Evolutionary conservation across 169 alveolate genomes (phyloP).

Genomic region (Plasmodium coatneyi): DNA sequence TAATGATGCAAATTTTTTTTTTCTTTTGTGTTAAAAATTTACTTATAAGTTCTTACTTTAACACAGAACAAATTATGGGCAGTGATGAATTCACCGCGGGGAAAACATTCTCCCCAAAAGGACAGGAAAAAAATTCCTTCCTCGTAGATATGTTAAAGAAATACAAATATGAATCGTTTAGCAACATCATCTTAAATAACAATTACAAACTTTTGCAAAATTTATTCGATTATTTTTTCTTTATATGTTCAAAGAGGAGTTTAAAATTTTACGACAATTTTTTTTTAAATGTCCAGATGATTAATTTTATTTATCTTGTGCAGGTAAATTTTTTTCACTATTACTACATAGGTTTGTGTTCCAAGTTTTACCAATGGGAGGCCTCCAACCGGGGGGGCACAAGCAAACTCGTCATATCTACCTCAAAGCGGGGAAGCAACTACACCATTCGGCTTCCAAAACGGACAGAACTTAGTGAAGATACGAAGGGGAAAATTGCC

Average conservation of each 20-base stretch:
- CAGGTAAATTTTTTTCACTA: constrained; percentile 53
- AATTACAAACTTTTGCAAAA: constrained; percentile 49
- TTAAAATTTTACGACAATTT: constrained; percentile 45
- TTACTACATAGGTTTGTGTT: constrained; percentile 18
- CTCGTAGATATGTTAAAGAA: constrained; percentile 1
- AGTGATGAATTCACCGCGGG: constrained; percentile 30
- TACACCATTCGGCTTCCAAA: neutral
- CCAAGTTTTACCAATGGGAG: neutral
- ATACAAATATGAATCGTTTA: constrained; percentile 19
- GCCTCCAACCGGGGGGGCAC: neutral
- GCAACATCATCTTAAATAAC: constrained; percentile 19
- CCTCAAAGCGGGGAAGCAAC: neutral
- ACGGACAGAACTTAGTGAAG: neutral
- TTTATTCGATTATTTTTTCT: constrained; percentile 61
- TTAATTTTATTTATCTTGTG: constrained; percentile 39
- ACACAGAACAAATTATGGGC: constrained; percentile 14
- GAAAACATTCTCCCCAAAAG: neutral
- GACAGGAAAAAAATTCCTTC: constrained; percentile 25
- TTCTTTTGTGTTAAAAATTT: constrained; percentile 50
- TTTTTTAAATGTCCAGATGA: constrained; percentile 59
- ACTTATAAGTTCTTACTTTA: constrained; percentile 38
- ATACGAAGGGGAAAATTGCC: neutral
- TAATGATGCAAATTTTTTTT: constrained; percentile 52
- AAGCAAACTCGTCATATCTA: neutral
- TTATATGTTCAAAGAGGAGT: constrained; percentile 23